A percentile compares a stretch with the other conserved stretches of the same genome.
Evolutionary conservation across 2,329 filamentous ascomycete species (phyloP).

Genomic region (Exophiala spinifera): DNA sequence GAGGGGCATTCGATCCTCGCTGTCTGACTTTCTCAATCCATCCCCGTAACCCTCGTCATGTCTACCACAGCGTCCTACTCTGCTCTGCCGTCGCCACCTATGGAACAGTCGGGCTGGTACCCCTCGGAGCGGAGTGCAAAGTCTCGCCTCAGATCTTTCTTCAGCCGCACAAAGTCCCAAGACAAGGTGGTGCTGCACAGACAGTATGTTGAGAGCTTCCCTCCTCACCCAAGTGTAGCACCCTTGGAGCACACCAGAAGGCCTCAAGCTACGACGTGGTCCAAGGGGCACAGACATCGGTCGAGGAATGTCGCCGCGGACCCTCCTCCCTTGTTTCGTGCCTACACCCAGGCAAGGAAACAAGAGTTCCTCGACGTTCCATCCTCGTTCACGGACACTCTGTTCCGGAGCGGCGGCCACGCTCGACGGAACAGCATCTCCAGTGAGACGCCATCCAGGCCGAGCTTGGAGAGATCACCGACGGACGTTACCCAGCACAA

Average conservation of each 20-base stretch:
- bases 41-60: slow-evolving; percentile 4
- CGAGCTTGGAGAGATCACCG: slow-evolving; percentile 26
- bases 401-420: slow-evolving; percentile 65
- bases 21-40: background rate
- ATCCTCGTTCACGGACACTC: slow-evolving; percentile 40
- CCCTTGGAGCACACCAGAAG: slow-evolving; percentile 3
- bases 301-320: slow-evolving; percentile 49
- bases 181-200: slow-evolving; percentile 9
- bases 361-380: slow-evolving; percentile 68
- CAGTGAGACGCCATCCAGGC: slow-evolving; percentile 6
- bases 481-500: slow-evolving; percentile 36
- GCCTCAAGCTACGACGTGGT: slow-evolving; percentile 8
- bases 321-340: slow-evolving; percentile 77
- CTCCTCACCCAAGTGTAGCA: background rate
- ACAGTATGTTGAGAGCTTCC: background rate
- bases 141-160: slow-evolving; percentile 21
- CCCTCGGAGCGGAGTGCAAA: slow-evolving; percentile 20
- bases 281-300: slow-evolving; percentile 7
- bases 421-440: slow-evolving; percentile 42
- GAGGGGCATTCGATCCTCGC: background rate
- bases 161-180: slow-evolving; percentile 19
- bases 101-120: slow-evolving; percentile 23
- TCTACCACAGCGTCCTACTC: slow-evolving; percentile 1
- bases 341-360: slow-evolving; percentile 78
- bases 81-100: background rate